A percentile compares a stretch with the other conserved stretches of the same genome.
Evolutionary conservation across 192 early-diverging fungal species (phyloP).

Genomic region (Hyaloraphidium curvatum): DNA sequence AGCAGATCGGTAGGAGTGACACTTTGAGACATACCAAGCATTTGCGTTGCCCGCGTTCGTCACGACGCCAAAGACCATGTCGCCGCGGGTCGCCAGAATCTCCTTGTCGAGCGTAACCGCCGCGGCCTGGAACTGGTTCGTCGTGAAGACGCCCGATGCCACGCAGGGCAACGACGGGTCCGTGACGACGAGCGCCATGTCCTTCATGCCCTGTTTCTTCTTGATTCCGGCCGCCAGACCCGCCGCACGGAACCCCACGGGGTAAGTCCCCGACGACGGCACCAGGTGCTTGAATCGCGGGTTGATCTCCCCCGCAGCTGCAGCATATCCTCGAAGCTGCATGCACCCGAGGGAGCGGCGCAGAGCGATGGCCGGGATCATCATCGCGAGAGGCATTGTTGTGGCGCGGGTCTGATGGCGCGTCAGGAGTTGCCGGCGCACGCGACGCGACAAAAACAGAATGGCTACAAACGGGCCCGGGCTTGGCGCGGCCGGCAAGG

Average conservation of each 20-base stretch:
- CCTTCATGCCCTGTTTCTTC: constrained; percentile 47
- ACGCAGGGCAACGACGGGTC: constrained; percentile 33
- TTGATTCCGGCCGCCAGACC: constrained; percentile 61
- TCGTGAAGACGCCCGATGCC: constrained; percentile 80
- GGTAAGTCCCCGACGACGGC: constrained; percentile 60
- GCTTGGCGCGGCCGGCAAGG: no score
- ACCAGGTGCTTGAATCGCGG: constrained; percentile 31
- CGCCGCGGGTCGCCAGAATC: constrained; percentile 29
- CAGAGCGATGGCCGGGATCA: no score
- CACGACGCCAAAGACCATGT: constrained; percentile 31
- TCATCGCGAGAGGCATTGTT: no score
- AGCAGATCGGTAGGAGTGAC: no score
- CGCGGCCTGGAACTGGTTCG: constrained; percentile 78
- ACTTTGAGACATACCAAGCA: no score
- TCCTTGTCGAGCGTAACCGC: constrained; percentile 57
- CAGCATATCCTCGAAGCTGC: no score
- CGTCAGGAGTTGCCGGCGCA: no score
- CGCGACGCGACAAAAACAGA: no score
- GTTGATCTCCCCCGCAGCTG: no score
- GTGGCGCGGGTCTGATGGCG: no score
- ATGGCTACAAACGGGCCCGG: no score
- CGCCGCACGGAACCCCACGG: constrained; percentile 61
- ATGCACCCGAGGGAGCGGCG: no score
- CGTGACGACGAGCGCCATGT: constrained; percentile 64
- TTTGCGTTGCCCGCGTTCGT: constrained; percentile 90